Percentiles rank a stretch among this genome's conserved stretches.
phyloP scores from a whole-genome alignment of 345 rosid genomes.

The Aquilaria malaccensis region DNA sequence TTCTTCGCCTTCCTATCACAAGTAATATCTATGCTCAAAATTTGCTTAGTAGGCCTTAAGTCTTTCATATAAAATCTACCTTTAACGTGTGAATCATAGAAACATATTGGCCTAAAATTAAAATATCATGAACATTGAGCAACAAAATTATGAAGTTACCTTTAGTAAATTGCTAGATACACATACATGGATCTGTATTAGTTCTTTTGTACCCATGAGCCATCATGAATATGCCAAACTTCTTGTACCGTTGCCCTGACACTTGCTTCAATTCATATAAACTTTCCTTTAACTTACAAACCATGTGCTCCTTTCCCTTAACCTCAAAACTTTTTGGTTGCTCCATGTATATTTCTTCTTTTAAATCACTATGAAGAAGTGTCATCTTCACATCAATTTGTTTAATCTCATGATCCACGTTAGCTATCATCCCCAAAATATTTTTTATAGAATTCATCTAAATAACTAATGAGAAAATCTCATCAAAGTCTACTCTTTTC shows the following conservation, averaged over 20 bases:
- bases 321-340: not conserved
- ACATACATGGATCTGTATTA: not conserved
- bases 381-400: not conserved
- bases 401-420: not conserved
- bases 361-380: not conserved
- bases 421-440: not conserved
- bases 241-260: not conserved
- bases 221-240: not conserved
- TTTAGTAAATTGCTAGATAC: not conserved
- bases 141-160: not conserved
- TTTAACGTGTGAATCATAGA: too few species aligned
- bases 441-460: not conserved
- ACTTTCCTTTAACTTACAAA: not conserved
- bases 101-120: too few species aligned
- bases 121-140: too few species aligned
- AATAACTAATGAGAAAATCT: not conserved
- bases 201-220: not conserved
- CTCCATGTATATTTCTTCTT: not conserved
- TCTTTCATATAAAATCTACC: too few species aligned
- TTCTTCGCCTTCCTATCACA: not conserved
- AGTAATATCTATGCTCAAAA: not conserved
- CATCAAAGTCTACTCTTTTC: not conserved
- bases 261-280: not conserved
- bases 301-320: not conserved
- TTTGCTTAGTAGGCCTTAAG: not conserved